These are phyloP conservation scores for Linum trigynum DNA, from an alignment of 345 rosid genomes.

Conservation along the genomic window DNA sequence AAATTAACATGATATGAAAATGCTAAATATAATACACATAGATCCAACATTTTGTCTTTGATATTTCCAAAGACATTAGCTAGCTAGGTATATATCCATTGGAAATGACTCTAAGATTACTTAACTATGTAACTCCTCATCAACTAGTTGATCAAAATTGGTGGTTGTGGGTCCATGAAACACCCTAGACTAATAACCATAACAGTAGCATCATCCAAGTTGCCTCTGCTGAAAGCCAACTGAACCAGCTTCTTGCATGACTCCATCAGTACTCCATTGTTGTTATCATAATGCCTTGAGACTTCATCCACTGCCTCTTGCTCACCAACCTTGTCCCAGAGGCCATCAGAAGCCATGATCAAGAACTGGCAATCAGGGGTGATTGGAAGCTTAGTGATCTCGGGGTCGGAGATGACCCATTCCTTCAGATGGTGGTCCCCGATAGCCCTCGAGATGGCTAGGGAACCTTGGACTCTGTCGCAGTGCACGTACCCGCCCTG, in stretches of 20 bases:
- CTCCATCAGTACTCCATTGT: background rate
- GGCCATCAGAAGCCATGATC: conserved; percentile 50
- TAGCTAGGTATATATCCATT: no score
- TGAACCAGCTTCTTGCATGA: conserved; percentile 39
- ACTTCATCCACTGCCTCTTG: conserved; percentile 49
- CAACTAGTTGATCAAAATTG: background rate
- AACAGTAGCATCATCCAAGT: conserved; percentile 42
- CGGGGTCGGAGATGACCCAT: conserved; percentile 51
- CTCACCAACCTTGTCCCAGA: conserved; percentile 53
- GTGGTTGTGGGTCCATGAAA: conserved; percentile 7
- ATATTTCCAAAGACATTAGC: no score
- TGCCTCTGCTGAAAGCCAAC: conserved; percentile 35
- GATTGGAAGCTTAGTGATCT: conserved; percentile 21
- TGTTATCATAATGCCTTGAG: conserved; percentile 4
- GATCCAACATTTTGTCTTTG: no score
- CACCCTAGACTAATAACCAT: conserved; percentile 34
- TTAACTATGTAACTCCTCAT: no score
- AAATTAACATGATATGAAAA: no score
- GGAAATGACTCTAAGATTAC: no score
- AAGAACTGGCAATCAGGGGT: conserved; percentile 36
- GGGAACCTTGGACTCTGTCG: conserved; percentile 41
- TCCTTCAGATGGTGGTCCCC: conserved; percentile 46
- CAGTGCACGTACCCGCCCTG: conserved; percentile 50
- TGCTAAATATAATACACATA: no score
- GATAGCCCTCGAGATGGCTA: conserved; percentile 45